These are phyloP conservation scores for Phytophthora multivora DNA, from an alignment of 352 stramenopile species.

Conservation along the genomic window DNA sequence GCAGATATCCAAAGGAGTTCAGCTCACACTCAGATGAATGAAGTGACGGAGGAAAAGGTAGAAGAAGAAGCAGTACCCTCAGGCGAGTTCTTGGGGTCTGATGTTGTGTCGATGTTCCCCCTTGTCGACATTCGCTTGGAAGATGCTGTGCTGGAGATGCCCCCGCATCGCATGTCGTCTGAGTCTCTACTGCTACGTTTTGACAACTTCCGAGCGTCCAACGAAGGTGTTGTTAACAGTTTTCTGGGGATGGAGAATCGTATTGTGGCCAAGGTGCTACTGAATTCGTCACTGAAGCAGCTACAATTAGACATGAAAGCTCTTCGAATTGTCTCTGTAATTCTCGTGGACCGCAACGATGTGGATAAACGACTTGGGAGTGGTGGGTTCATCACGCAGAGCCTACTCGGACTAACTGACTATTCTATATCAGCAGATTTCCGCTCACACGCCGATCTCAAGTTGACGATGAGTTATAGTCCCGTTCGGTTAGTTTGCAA, in stretches of 20 bases:
- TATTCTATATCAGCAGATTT: constrained; percentile 67
- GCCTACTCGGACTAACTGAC: constrained; percentile 72
- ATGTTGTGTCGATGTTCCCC: constrained; percentile 86
- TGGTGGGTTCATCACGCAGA: constrained; percentile 66
- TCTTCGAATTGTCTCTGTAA: constrained; percentile 76
- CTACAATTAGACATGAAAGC: constrained; percentile 67
- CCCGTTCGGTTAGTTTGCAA: constrained; percentile 83
- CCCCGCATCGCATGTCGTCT: constrained; percentile 75
- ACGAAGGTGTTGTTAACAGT: constrained; percentile 65
- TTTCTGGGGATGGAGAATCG: constrained; percentile 75
- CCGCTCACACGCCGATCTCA: constrained; percentile 56
- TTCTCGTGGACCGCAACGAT: constrained; percentile 62
- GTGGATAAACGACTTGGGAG: constrained; percentile 25
- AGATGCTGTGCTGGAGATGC: constrained; percentile 78
- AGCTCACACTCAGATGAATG: constrained; percentile 10
- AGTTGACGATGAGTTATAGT: constrained; percentile 55
- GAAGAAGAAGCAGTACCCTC: constrained; percentile 10
- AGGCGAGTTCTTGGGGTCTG: constrained; percentile 49
- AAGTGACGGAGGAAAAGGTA: constrained; percentile 14
- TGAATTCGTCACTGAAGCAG: constrained; percentile 82
- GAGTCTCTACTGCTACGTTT: constrained; percentile 78
- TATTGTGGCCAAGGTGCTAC: constrained; percentile 82
- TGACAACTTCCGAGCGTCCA: constrained; percentile 66
- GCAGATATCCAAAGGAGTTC: constrained; percentile 34
- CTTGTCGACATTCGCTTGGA: constrained; percentile 70